Percentiles rank a stretch among this genome's conserved stretches.
Evolutionary conservation across 305 asterid species (phyloP).

Genomic region (Petunia hybrid): DNA sequence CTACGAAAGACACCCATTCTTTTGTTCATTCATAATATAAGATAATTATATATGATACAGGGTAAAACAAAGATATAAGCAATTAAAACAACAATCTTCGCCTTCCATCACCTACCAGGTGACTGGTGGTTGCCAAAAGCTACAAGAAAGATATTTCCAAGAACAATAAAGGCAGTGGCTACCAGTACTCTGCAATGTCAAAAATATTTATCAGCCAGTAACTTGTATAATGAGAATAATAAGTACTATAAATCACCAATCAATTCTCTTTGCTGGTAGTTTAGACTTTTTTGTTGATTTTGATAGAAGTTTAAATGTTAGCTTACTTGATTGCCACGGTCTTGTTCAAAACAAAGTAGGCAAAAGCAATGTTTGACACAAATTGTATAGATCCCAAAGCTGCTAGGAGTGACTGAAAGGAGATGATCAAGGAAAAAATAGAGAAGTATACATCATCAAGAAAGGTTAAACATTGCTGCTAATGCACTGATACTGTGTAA

Average conservation of each 20-base stretch:
- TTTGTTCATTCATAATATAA: neutral
- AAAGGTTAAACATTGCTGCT: slow-evolving; percentile 21
- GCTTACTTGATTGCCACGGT: slow-evolving; percentile 87
- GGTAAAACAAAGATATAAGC: slow-evolving; percentile 9
- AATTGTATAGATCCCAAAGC: slow-evolving; percentile 97
- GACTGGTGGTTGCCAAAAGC: slow-evolving; percentile 99
- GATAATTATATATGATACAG: neutral
- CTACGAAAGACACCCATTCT: slow-evolving; percentile 8
- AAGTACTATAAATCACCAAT: slow-evolving; percentile 16
- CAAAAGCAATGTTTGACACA: slow-evolving; percentile 91
- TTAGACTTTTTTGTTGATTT: slow-evolving; percentile 20
- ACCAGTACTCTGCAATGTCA: slow-evolving; percentile 71
- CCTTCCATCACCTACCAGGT: slow-evolving; percentile 67
- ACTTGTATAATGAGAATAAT: slow-evolving; percentile 23
- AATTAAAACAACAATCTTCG: slow-evolving; percentile 37
- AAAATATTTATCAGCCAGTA: slow-evolving; percentile 31
- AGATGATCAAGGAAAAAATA: slow-evolving; percentile 34
- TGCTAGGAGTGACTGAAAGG: slow-evolving; percentile 90
- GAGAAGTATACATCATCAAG: slow-evolving; percentile 29
- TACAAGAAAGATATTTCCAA: slow-evolving; percentile 95
- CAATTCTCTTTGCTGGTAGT: slow-evolving; percentile 24
- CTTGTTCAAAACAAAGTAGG: slow-evolving; percentile 84
- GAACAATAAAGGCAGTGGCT: slow-evolving; percentile 95
- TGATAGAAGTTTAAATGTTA: slow-evolving; percentile 25
- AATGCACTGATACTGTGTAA: slow-evolving; percentile 1